These are phyloP conservation scores for Aspergillus leporis DNA, from an alignment of 495 filamentous ascomycete species.

Conservation along the genomic window DNA sequence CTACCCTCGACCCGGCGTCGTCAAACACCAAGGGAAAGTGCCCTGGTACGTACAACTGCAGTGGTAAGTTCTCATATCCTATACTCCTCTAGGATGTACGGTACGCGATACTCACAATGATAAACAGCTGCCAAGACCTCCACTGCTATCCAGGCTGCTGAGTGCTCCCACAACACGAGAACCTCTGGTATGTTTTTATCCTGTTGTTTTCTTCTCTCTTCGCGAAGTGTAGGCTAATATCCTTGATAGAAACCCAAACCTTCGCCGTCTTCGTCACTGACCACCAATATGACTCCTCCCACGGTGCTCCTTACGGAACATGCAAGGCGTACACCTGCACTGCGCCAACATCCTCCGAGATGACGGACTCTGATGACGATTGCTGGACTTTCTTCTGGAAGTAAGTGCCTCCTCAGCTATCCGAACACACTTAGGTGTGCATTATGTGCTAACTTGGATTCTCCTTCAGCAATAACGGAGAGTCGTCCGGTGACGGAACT, in stretches of 20 bases:
- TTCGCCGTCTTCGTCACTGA: constrained; percentile 39
- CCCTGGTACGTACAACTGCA: constrained; percentile 25
- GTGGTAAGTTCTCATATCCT: constrained; percentile 13
- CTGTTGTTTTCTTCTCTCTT: not conserved
- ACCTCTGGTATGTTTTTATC: constrained; percentile 17
- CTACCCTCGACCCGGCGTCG: constrained; percentile 29
- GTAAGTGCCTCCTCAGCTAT: constrained; percentile 5
- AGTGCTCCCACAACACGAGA: constrained; percentile 42
- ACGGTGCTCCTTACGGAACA: constrained; percentile 39
- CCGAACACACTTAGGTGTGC: not conserved
- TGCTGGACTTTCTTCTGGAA: constrained; percentile 42
- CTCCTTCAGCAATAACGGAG: constrained; percentile 22
- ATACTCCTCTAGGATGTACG: not conserved
- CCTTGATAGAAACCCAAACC: constrained; percentile 25
- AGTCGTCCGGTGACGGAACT: constrained; percentile 27
- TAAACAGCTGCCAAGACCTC: constrained; percentile 33
- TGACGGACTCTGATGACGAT: constrained; percentile 27
- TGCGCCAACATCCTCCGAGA: constrained; percentile 22
- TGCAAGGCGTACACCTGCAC: constrained; percentile 40
- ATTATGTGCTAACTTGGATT: not conserved
- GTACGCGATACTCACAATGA: not conserved
- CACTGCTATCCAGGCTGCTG: constrained; percentile 39
- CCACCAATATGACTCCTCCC: constrained; percentile 33
- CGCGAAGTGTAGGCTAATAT: not conserved
- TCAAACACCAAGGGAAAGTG: constrained; percentile 36